phyloP scores from a whole-genome alignment of 169 alveolate genomes.

The Cryptosporidium meleagridis region DNA sequence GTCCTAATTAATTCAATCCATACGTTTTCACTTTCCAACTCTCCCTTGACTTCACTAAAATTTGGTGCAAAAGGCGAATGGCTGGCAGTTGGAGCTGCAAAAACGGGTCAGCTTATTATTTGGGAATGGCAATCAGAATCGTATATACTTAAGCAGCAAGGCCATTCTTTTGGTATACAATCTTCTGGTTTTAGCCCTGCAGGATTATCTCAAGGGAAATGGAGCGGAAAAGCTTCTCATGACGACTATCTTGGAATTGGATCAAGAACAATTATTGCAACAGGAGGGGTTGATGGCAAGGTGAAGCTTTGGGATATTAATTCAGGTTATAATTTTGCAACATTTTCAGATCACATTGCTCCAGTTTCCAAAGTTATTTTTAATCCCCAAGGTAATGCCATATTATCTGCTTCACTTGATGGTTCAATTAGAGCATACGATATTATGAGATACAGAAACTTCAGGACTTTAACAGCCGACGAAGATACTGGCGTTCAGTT shows the following conservation, averaged over 20 bases:
- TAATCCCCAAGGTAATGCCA: slow-evolving; percentile 93
- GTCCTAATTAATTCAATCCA: slow-evolving; percentile 19
- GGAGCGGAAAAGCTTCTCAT: slow-evolving; percentile 43
- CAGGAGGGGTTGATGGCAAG: slow-evolving; percentile 98
- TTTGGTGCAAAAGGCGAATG: slow-evolving; percentile 88
- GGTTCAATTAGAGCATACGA: slow-evolving; percentile 99
- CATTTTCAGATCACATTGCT: slow-evolving; percentile 95
- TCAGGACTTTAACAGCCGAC: slow-evolving; percentile 87
- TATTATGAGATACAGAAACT: slow-evolving; percentile 90
- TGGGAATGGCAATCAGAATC: slow-evolving; percentile 99
- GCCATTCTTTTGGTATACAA: slow-evolving; percentile 88
- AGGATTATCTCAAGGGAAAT: slow-evolving; percentile 47
- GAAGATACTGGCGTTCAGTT: slow-evolving; percentile 86
- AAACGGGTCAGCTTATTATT: slow-evolving; percentile 90
- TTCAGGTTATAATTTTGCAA: slow-evolving; percentile 93
- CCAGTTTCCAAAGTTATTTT: slow-evolving; percentile 92
- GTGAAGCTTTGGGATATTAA: slow-evolving; percentile 95
- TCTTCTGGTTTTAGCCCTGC: slow-evolving; percentile 53
- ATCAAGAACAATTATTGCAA: slow-evolving; percentile 92
- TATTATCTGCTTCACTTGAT: slow-evolving; percentile 95
- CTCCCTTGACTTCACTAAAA: slow-evolving; percentile 48
- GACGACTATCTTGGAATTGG: slow-evolving; percentile 84
- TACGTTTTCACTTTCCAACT: slow-evolving; percentile 60
- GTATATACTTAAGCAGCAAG: slow-evolving; percentile 95
- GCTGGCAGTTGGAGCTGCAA: slow-evolving; percentile 90